Evolutionary conservation across 148 eudicot species (phyloP), one percentile per base, ranked within the genome.

Genomic region (Rhododendron williamsianum): DNA sequence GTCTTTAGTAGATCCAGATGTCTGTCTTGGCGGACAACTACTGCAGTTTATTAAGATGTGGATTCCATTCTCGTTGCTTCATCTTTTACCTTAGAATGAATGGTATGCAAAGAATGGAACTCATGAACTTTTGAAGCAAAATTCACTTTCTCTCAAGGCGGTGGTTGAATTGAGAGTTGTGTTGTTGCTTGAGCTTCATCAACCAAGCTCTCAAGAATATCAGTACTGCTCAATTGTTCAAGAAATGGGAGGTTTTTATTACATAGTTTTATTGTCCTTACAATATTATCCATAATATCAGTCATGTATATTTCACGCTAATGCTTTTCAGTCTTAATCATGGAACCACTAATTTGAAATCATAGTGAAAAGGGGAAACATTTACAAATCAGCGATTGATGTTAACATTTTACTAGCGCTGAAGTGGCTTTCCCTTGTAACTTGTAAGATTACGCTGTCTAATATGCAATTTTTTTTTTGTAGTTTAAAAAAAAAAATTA

Each of bases 171-270:
- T 83, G 77, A 49, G 81, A 65, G 78, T 83, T 48, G 38, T 27
- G 33, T 73, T 51, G 65, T 41, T 79, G 84, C 72, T 69, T 80
- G 83, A 82, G 36, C 86, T 84, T 89, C 85, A 77, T 82, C 84
- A 58, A 82, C 81, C 48, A 82, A 83, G 78, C 83, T 52, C 33
- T 52, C 11, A 81, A 81, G 60, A 76, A n/a, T 86, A 84, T 41
- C 74, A 35, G 54, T 80, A 85, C 86, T 46, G 85, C 81, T 35
- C 54, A 45, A 56, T 83, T 78, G 25, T 83, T 74, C 83, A 80
- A 56, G 54, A 78, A 83, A 76, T 86, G 71, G 85, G 90, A 80
- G 77, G 79, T 80, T 81, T 60, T 86, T 56, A 35, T 56, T 9
- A 18, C 11, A 36, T 52, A 46, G 63, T 36, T 82, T 36, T 33